Base-by-base conservation (phyloP, 2,329 filamentous ascomycete genomes). In the Colletotrichum sp. region DNA sequence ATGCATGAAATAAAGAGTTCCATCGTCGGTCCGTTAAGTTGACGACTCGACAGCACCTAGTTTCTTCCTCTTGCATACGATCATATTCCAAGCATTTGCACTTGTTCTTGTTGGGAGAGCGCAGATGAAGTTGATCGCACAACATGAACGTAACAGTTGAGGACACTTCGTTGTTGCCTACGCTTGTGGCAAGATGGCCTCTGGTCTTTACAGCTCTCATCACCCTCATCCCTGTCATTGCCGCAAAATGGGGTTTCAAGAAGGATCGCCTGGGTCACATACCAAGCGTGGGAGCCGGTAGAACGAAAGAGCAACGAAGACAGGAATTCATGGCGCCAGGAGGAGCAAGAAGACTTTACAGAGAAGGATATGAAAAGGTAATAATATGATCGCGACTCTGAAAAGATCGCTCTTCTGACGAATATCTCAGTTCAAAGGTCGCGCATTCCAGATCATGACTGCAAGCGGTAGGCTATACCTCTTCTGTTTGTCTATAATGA, bases 271-370 rank as follows among this genome's bases (percentile, higher is more conserved):
- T 62, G 5, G 30, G n/a, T 14, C n/a, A 36, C 21, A 62, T 36
- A 21, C 59, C 59, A 34, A 24, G 13, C 12, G 59, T 62, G 59
- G 59, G 59, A 32, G 32, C 59, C 30, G 59, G 59, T 4, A 32
- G 59, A 28, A 62, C 59, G 13, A 62, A 62, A 21, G 59, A 62
- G n/a, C 59, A 62, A 34, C 16, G 59, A n/a, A 62, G 59, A 21
- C 28, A 24, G 32, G 59, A 62, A 6, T 62, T 62, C 59, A 36
- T 62, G 32, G 59, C 59, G n/a, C 32, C 59, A 34, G 59, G 59
- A 62, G 59, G 59, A 12, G 59, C 59, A 26, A 62, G 30, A 34
- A 24, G 59, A 21, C 59, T 62, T 9, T 62, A 62, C 13, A 21
- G 59, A 24, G 59, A 62, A 26, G 59, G 59, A 13, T 62, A 62